Percentiles rank a stretch among this genome's conserved stretches.
Conservation (phyloP, 148 eudicot genomes). For the Persicaria maculosa region DNA sequence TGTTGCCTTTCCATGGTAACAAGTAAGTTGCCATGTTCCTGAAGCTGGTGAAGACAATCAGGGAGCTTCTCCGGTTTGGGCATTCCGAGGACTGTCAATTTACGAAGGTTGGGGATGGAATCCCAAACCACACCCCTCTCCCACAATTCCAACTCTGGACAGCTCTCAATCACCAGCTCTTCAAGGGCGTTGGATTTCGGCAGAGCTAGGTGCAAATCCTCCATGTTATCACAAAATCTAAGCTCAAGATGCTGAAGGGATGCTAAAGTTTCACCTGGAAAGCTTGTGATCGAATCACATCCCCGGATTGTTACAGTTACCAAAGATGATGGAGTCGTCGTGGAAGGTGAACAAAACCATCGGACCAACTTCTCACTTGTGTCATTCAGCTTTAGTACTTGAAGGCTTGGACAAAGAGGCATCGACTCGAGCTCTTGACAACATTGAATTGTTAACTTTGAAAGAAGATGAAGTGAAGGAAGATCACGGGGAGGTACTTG, state of each 20-base stretch:
- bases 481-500: background rate
- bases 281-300: background rate
- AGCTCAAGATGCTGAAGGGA: background rate
- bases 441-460: background rate
- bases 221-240: too few relatives aligned
- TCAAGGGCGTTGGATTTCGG: too few relatives aligned
- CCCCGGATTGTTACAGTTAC: background rate
- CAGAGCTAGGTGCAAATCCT: too few relatives aligned
- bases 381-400: background rate
- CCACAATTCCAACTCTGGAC: background rate
- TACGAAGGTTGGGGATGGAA: background rate
- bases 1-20: too few relatives aligned
- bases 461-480: too few relatives aligned
- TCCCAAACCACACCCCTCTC: background rate
- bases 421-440: background rate
- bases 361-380: background rate
- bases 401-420: too few relatives aligned
- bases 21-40: background rate
- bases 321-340: background rate
- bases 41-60: background rate
- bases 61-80: background rate
- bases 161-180: background rate
- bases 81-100: background rate
- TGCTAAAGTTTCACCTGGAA: background rate
- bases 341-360: background rate